Percentiles rank a stretch among this genome's conserved stretches.
Evolutionary conservation across 768 basidiomycete genomes (phyloP).

Genomic region (Leccinum broughii): DNA sequence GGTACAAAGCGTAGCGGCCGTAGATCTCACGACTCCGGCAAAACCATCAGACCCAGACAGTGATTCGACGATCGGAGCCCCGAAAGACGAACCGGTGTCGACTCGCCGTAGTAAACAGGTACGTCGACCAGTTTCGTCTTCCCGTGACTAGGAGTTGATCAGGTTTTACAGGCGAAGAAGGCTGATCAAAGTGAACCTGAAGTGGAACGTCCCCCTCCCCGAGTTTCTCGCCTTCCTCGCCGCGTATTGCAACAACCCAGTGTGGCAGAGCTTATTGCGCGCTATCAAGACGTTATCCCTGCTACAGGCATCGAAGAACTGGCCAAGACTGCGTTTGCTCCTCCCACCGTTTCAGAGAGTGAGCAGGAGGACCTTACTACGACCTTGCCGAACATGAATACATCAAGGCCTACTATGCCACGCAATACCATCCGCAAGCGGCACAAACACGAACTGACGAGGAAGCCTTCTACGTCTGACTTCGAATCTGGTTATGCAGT

Average conservation of each 20-base stretch:
- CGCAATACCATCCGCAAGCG: conserved; percentile 47
- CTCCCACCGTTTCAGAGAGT: conserved; percentile 68
- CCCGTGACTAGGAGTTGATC: conserved; percentile 11
- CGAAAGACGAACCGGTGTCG: conserved; percentile 27
- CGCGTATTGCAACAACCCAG: conserved; percentile 55
- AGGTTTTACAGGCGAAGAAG: conserved; percentile 18
- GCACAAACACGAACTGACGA: conserved; percentile 46
- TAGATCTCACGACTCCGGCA: conserved; percentile 12
- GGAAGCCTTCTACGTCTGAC: conserved; percentile 72
- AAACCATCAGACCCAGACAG: conserved; percentile 69
- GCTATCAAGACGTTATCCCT: conserved; percentile 77
- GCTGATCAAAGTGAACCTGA: conserved; percentile 24
- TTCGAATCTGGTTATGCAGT: conserved; percentile 91
- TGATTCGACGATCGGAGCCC: conserved; percentile 81
- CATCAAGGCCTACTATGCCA: conserved; percentile 25
- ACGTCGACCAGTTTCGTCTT: conserved; percentile 9
- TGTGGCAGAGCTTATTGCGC: conserved; percentile 85
- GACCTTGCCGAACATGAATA: conserved; percentile 21
- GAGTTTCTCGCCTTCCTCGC: conserved; percentile 63
- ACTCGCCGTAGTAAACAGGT: conserved; percentile 30
- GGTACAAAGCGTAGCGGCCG: conserved; percentile 6
- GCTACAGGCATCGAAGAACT: conserved; percentile 71
- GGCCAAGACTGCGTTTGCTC: conserved; percentile 64
- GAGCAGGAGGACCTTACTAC: conserved; percentile 61
- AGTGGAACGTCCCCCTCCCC: conserved; percentile 28